These are phyloP conservation scores for Raddia distichophylla DNA, from an alignment of 176 grass and related monocot species.

Conservation along the genomic window DNA sequence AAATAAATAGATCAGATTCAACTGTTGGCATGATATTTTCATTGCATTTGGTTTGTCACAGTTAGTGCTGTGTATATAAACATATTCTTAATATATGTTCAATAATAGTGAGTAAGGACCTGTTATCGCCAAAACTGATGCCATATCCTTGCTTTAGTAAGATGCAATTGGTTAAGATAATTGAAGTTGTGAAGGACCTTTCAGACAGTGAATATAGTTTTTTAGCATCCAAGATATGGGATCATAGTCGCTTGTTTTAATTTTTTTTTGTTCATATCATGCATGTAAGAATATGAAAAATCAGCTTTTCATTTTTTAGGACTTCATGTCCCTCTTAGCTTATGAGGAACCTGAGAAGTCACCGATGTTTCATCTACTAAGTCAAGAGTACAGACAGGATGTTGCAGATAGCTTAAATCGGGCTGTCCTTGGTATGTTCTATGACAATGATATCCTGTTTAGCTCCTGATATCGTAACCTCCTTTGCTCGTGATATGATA, in stretches of 20 bases:
- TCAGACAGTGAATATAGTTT: background rate
- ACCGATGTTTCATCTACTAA: slow-evolving; percentile 96
- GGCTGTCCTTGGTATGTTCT: slow-evolving; percentile 80
- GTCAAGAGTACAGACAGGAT: slow-evolving; percentile 81
- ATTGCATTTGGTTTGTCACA: background rate
- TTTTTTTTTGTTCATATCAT: slow-evolving; percentile 15
- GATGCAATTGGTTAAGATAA: background rate
- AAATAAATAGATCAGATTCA: background rate
- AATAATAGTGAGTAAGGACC: background rate
- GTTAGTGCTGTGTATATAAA: background rate
- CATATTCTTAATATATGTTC: background rate
- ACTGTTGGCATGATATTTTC: background rate
- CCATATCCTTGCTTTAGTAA: background rate
- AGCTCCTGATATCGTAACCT: background rate
- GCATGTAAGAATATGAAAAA: slow-evolving; percentile 22
- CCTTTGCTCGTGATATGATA: slow-evolving; percentile 1
- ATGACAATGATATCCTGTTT: slow-evolving; percentile 18
- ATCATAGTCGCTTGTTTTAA: slow-evolving; percentile 14
- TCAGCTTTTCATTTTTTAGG: slow-evolving; percentile 46
- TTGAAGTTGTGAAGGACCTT: background rate
- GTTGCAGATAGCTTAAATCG: slow-evolving; percentile 89
- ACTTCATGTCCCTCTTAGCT: slow-evolving; percentile 86
- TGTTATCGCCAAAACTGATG: background rate
- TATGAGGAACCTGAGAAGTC: slow-evolving; percentile 96
- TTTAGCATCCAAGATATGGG: background rate